These are phyloP conservation scores for Camelina hispida DNA, from an alignment of 345 rosid species.

Conservation along the genomic window DNA sequence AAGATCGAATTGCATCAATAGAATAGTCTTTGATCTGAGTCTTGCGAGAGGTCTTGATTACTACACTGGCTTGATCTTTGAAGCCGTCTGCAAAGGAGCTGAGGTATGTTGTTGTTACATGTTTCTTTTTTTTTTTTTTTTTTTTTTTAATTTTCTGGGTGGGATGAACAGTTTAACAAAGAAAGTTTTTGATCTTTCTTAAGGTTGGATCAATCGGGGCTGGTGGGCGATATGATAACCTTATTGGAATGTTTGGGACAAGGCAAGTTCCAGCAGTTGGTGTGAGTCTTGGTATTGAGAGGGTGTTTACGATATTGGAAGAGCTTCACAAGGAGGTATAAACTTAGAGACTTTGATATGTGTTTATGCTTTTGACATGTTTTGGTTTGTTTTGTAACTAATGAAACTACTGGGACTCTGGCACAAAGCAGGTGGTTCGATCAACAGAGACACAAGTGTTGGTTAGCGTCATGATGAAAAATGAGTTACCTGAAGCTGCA, in stretches of 20 bases:
- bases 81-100: background rate
- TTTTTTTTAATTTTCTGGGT: background rate
- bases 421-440: too few relatives aligned
- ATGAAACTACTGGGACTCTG: too few relatives aligned
- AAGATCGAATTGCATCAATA: constrained; percentile 61
- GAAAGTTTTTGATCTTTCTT: background rate
- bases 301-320: background rate
- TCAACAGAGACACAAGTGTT: too few relatives aligned
- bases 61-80: background rate
- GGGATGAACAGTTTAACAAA: background rate
- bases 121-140: background rate
- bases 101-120: background rate
- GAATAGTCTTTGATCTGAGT: constrained; percentile 82
- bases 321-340: background rate
- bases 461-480: too few relatives aligned
- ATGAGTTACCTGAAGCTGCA: too few relatives aligned
- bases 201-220: background rate
- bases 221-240: background rate
- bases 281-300: background rate
- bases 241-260: background rate
- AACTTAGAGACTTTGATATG: too few relatives aligned
- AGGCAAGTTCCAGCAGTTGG: background rate
- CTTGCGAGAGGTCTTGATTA: constrained; percentile 87
- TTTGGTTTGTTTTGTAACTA: too few relatives aligned
- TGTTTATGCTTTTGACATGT: too few relatives aligned